phyloP scores from a whole-genome alignment of 495 filamentous ascomycete genomes.

The Xylaria sp. region DNA sequence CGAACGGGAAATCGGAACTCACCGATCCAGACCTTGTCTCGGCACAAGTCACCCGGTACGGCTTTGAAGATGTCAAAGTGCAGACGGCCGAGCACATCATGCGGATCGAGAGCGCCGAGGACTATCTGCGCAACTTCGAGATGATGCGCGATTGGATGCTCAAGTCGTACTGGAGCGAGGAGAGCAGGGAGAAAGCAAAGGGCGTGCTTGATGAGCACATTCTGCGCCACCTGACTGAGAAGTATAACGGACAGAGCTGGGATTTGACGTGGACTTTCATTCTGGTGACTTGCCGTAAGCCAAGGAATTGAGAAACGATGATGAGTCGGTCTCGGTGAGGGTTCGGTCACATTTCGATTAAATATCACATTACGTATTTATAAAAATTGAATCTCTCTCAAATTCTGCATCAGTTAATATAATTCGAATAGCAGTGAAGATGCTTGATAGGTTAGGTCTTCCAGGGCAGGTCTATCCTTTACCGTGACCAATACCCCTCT shows the following conservation, averaged over 20 bases:
- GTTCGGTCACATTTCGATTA: neutral
- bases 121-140: conserved; percentile 39
- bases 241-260: conserved; percentile 46
- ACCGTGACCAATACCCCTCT: too few relatives aligned
- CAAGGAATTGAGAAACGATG: conserved; percentile 4
- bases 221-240: conserved; percentile 44
- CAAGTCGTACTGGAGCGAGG: conserved; percentile 46
- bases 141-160: conserved; percentile 51
- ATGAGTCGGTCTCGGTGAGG: too few relatives aligned
- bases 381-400: too few relatives aligned
- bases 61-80: conserved; percentile 45
- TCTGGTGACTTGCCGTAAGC: conserved; percentile 44
- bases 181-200: conserved; percentile 42
- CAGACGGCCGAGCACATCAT: conserved; percentile 37
- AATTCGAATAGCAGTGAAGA: too few relatives aligned
- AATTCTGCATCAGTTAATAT: too few relatives aligned
- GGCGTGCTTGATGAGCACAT: conserved; percentile 44
- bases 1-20: conserved; percentile 45
- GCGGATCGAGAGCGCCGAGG: conserved; percentile 38
- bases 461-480: too few relatives aligned
- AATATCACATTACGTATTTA: neutral
- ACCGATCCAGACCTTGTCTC: conserved; percentile 46
- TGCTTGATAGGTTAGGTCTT: too few relatives aligned
- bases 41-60: conserved; percentile 37
- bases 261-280: conserved; percentile 43